A percentile compares a stretch with the other conserved stretches of the same genome.
phyloP scores from a whole-genome alignment of 192 early-diverging fungal species.

The Backusella circina region DNA sequence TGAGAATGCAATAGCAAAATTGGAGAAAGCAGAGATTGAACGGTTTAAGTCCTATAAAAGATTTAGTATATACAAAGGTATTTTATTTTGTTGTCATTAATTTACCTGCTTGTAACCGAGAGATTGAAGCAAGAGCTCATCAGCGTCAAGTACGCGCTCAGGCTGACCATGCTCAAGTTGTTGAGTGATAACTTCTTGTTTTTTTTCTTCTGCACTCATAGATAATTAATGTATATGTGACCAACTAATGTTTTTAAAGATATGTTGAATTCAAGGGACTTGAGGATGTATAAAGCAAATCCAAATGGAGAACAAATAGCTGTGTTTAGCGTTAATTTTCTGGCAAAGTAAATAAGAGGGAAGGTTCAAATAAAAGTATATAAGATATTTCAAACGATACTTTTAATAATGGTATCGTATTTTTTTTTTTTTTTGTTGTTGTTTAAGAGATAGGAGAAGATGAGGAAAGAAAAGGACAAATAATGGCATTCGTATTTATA shows the following conservation, averaged over 20 bases:
- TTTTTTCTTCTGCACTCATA: not conserved
- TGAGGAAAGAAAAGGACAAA: not conserved
- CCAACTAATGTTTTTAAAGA: not conserved
- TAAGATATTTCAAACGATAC: not conserved
- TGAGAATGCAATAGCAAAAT: conserved; percentile 54
- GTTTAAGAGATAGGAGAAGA: not conserved
- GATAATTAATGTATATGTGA: not conserved
- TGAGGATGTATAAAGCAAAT: conserved; percentile 2
- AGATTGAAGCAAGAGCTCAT: conserved; percentile 19
- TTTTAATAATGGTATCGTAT: not conserved
- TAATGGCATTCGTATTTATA: not conserved
- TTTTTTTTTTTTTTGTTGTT: not conserved
- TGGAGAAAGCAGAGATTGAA: conserved; percentile 46
- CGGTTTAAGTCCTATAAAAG: conserved; percentile 46
- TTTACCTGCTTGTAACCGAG: conserved; percentile 34
- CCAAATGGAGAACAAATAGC: not conserved
- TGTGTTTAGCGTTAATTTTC: conserved; percentile 3
- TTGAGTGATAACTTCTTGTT: not conserved
- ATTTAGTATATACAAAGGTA: not conserved
- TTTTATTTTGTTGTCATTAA: not conserved
- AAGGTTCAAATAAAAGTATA: not conserved
- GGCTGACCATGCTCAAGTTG: not conserved
- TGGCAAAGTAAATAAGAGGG: not conserved
- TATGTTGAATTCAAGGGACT: not conserved
- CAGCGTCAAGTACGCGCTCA: conserved; percentile 16